Base-by-base conservation (phyloP, 257 asterid species). In the Orobanche coerulescens region DNA sequence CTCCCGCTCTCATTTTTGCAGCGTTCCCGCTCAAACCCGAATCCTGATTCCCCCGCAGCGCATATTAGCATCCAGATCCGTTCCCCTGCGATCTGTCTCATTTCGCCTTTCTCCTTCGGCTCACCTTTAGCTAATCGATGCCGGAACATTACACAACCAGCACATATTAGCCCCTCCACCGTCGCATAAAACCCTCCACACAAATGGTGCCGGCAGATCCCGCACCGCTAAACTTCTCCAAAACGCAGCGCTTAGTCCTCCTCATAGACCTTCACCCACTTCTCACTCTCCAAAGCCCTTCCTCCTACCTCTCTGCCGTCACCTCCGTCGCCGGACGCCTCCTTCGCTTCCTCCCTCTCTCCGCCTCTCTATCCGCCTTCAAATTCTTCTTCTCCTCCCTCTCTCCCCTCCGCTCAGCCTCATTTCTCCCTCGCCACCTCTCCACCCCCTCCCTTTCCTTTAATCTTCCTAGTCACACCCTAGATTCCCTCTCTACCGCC, bases 261-360 rank as follows among this genome's bases (percentile, higher is more conserved):
- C 79, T 86, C 58, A 74, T 89, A 65, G 98, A 93, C 74, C 90
- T 93, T 40, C 82, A 79, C 43, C 97, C 97, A 11, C 73, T 92
- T 40, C 71, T 79, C 76, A 48, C 71, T 0, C 79, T 78, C 61
- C 78, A 50, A 52, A 76, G 76, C 66, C 84, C 87, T 42, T 63
- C 65, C 15, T 51, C 81, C 26, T 88, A 89, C 81, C 62, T 86
- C 73, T 48, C 79, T 62, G 62, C 81, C 40, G 70, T 86, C 57
- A 55, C 61, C 40, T 66, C 86, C 42, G 80, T 82, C 61, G 77
- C 85, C 31, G 65, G 77, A 5, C 94, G 91, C 73, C 73, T 88
- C 76, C 86, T 88, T 67, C 37, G 22, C 0, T 84, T 84, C 66
- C 76, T 86, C 3, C 82, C 93, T 20, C 86, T 93, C 53, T 56